Percentiles rank a stretch among this genome's conserved stretches.
Evolutionary conservation across 1,284 basidiomycete genomes (phyloP).

Genomic region (Trichosporon sp.): DNA sequence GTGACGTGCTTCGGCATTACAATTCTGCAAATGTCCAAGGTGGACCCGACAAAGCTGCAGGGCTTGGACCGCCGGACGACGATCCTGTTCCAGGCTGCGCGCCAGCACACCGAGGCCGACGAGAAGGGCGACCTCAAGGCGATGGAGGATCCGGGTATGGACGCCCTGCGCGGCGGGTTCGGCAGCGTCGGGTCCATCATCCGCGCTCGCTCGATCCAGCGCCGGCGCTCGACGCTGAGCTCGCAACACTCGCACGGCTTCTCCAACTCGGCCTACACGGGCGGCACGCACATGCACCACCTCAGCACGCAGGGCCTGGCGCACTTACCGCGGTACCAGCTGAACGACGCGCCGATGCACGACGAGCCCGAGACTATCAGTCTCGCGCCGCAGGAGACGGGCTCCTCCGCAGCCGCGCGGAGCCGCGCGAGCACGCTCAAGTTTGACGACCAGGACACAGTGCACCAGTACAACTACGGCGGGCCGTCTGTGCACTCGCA

Average conservation of each 20-base stretch:
- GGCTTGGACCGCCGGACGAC: conserved; percentile 81
- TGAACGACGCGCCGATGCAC: conserved; percentile 55
- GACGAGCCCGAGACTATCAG: conserved; percentile 44
- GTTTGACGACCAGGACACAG: conserved; percentile 54
- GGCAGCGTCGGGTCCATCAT: conserved; percentile 87
- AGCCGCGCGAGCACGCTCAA: conserved; percentile 41
- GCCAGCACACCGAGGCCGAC: conserved; percentile 64
- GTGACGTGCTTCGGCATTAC: conserved; percentile 71
- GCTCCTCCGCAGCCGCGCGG: neutral
- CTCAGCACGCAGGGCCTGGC: conserved; percentile 44
- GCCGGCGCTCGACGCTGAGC: conserved; percentile 42
- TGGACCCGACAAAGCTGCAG: conserved; percentile 61
- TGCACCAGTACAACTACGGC: conserved; percentile 54
- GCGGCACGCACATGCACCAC: conserved; percentile 18
- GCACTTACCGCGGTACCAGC: conserved; percentile 46
- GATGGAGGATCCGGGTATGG: conserved; percentile 69
- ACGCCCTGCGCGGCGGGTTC: conserved; percentile 83
- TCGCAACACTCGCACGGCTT: conserved; percentile 21
- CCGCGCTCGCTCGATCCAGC: conserved; percentile 64
- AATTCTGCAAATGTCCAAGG: conserved; percentile 94
- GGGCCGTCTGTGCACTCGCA: conserved; percentile 37
- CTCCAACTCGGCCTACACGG: conserved; percentile 6
- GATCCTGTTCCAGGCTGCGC: conserved; percentile 76
- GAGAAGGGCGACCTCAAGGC: conserved; percentile 56
- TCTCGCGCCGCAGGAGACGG: neutral